These are phyloP conservation scores for Aspergillus homomorphus DNA, from an alignment of 495 filamentous ascomycete species.

Conservation along the genomic window DNA sequence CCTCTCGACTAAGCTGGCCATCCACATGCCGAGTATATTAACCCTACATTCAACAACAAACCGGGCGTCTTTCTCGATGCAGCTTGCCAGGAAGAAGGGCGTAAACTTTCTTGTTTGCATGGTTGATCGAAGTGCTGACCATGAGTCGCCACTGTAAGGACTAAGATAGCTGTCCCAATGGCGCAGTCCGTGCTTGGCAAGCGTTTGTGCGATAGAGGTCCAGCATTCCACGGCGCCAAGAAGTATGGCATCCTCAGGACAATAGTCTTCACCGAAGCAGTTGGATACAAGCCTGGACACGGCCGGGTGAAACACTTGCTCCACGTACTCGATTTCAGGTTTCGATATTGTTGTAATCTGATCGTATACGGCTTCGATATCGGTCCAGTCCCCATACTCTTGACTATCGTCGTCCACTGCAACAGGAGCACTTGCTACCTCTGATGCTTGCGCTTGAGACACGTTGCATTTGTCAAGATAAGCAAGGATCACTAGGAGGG, in stretches of 20 bases:
- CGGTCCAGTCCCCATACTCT: conserved; percentile 69
- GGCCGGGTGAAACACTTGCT: conserved; percentile 47
- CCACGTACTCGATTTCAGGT: conserved; percentile 33
- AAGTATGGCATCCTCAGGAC: conserved; percentile 57
- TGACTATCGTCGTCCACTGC: conserved; percentile 63
- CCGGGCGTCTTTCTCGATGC: conserved; percentile 48
- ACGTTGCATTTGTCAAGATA: conserved; percentile 37
- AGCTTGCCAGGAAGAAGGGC: conserved; percentile 57
- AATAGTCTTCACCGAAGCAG: conserved; percentile 61
- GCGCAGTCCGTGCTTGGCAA: conserved; percentile 41
- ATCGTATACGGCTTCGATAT: conserved; percentile 48
- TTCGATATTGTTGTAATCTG: conserved; percentile 18
- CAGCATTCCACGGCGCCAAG: conserved; percentile 58
- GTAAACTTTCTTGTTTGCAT: conserved; percentile 62
- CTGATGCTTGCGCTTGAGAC: conserved; percentile 4
- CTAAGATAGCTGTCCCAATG: conserved; percentile 60
- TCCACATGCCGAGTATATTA: conserved; percentile 54
- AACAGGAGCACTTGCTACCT: conserved; percentile 11
- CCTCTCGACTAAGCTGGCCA: conserved; percentile 61
- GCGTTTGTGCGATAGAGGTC: conserved; percentile 50
- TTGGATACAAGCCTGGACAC: conserved; percentile 62
- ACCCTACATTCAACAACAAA: conserved; percentile 45
- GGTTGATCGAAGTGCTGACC: conserved; percentile 60
- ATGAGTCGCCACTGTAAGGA: conserved; percentile 54
- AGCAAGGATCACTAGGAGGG: conserved; percentile 34